These are phyloP conservation scores for Chytridium lagenaria DNA, from an alignment of 371 early-diverging fungal genomes.

Conservation along the genomic window DNA sequence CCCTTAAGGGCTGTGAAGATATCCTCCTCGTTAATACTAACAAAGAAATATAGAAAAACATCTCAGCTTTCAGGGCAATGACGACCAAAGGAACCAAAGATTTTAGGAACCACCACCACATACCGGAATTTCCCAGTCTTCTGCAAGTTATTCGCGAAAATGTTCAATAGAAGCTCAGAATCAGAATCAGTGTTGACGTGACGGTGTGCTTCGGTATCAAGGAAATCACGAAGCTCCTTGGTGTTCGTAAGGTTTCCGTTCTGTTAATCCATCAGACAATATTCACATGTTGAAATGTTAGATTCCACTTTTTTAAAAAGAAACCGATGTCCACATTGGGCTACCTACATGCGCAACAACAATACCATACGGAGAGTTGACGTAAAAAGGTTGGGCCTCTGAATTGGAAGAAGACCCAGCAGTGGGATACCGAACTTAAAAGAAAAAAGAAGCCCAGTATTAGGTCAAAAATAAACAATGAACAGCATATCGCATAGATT, in stretches of 20 bases:
- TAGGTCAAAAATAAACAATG: too few species aligned
- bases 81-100: too few species aligned
- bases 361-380: constrained; percentile 97
- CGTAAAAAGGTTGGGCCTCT: constrained; percentile 98
- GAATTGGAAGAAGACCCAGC: constrained; percentile 92
- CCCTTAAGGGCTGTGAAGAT: constrained; percentile 89
- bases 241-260: constrained; percentile 98
- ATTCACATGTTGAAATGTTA: too few species aligned
- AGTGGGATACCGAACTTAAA: constrained; percentile 93
- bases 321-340: constrained; percentile 1
- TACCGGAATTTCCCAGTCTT: constrained; percentile 91
- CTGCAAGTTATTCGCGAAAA: constrained; percentile 83
- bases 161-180: constrained; percentile 94
- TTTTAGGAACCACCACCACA: too few species aligned
- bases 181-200: constrained; percentile 99
- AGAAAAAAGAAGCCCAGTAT: too few species aligned
- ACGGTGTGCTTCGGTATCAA: constrained; percentile 94
- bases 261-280: constrained; percentile 46
- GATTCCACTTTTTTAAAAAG: too few species aligned
- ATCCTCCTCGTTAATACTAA: constrained; percentile 94
- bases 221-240: constrained; percentile 77
- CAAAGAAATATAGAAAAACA: neutral
- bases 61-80: too few species aligned
- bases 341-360: constrained; percentile 89
- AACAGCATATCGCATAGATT: too few species aligned